phyloP scores from a whole-genome alignment of 73 alveolate species.

The Paramecium primaurelia region DNA sequence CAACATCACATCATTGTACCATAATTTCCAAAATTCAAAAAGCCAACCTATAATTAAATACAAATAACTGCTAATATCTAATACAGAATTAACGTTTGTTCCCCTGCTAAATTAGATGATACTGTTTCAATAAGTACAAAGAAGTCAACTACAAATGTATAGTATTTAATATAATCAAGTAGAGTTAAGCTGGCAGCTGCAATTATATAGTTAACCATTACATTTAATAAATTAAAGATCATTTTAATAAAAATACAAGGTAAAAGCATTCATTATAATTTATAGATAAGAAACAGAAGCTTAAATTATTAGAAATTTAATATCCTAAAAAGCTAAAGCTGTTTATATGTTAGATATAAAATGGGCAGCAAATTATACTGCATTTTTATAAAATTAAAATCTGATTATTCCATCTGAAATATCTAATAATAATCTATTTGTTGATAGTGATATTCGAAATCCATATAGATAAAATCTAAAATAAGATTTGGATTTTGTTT shows the following conservation, averaged over 20 bases:
- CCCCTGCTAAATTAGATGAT: not conserved
- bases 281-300: not conserved
- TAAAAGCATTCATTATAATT: not conserved
- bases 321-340: not conserved
- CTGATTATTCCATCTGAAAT: not conserved
- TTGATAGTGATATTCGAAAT: not conserved
- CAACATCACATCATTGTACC: not conserved
- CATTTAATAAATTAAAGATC: not conserved
- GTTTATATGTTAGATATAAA: not conserved
- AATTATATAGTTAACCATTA: slow-evolving; percentile 38
- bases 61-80: not conserved
- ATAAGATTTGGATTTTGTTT: slow-evolving; percentile 22
- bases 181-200: not conserved
- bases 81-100: not conserved
- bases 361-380: slow-evolving; percentile 23
- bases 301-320: not conserved
- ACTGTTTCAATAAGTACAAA: slow-evolving; percentile 24
- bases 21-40: not conserved
- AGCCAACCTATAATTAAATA: not conserved
- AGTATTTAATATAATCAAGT: not conserved
- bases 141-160: slow-evolving; percentile 1
- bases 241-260: not conserved
- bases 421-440: not conserved
- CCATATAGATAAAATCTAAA: not conserved
- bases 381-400: not conserved